Conservation (phyloP, 371 early-diverging fungal species). For the Actinomucor elegans region DNA sequence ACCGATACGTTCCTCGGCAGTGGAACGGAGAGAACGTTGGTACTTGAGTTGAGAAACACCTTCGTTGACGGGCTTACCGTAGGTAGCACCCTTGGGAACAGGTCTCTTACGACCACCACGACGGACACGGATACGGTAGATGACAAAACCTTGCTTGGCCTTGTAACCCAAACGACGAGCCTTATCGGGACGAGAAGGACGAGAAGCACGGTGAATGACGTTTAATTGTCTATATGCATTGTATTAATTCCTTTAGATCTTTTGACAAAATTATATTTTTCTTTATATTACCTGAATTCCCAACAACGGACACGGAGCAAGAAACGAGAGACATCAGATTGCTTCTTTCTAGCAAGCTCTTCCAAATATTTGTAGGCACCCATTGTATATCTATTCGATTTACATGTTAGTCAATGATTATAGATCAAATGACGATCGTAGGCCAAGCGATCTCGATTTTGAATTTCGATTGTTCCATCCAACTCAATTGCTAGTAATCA, state of each 20-base stretch:
- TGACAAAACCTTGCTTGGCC: conserved; percentile 98
- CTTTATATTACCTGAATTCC: conserved; percentile 60
- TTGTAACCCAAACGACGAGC: conserved; percentile 99
- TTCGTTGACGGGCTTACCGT: conserved; percentile 97
- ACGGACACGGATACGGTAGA: conserved; percentile 98
- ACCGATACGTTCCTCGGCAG: conserved; percentile 98
- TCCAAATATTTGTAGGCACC: conserved; percentile 94
- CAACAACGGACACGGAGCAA: conserved; percentile 97
- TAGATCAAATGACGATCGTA: too few species aligned
- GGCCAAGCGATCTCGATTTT: too few species aligned
- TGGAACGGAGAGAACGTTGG: conserved; percentile 89
- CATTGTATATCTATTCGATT: conserved; percentile 23
- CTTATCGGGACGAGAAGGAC: conserved; percentile 98
- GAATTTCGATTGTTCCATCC: too few species aligned
- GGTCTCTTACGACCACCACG: conserved; percentile 98
- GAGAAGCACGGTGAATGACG: conserved; percentile 96
- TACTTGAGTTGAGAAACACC: conserved; percentile 98
- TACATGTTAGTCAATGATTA: too few species aligned
- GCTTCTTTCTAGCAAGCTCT: conserved; percentile 98
- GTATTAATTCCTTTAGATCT: too few species aligned
- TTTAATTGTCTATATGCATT: conserved; percentile 78
- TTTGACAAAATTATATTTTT: too few species aligned
- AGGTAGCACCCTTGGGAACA: conserved; percentile 95
- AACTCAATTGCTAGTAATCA: too few species aligned
- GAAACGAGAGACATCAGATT: conserved; percentile 98